These are phyloP conservation scores for Aspergillus unguis DNA, from an alignment of 2,329 filamentous ascomycete genomes.

Conservation along the genomic window DNA sequence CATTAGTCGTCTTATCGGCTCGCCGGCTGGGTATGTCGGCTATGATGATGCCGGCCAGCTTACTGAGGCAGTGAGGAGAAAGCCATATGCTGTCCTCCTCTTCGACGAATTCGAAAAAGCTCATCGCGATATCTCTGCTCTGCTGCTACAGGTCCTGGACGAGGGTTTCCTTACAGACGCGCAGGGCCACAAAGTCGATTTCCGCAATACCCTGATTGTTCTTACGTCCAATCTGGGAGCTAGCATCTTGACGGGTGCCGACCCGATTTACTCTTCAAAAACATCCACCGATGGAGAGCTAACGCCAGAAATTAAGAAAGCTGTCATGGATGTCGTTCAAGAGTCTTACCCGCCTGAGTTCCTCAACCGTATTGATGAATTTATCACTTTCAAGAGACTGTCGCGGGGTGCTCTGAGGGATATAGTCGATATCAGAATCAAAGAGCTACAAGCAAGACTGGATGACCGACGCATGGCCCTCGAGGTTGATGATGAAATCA, in stretches of 20 bases:
- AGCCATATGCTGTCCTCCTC: conserved; percentile 89
- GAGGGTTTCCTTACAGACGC: conserved; percentile 94
- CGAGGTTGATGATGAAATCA: conserved; percentile 66
- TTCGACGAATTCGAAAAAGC: conserved; percentile 99
- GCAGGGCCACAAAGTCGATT: conserved; percentile 95
- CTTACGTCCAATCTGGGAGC: conserved; percentile 94
- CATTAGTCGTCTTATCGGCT: conserved; percentile 85
- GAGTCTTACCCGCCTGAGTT: conserved; percentile 81
- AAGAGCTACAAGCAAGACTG: conserved; percentile 76
- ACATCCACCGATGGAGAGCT: conserved; percentile 66
- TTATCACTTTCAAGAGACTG: conserved; percentile 91
- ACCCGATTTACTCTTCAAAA: conserved; percentile 62
- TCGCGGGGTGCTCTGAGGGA: conserved; percentile 74
- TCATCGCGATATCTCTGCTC: conserved; percentile 86
- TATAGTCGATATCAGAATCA: conserved; percentile 88
- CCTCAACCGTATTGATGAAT: conserved; percentile 92
- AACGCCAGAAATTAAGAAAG: conserved; percentile 66
- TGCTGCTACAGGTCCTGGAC: conserved; percentile 90
- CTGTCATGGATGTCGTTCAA: conserved; percentile 85
- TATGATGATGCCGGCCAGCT: conserved; percentile 96
- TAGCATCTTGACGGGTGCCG: conserved; percentile 77
- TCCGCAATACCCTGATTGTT: conserved; percentile 94
- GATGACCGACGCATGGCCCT: conserved; percentile 82
- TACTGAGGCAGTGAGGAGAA: conserved; percentile 89
- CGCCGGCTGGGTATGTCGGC: conserved; percentile 90